Evolutionary conservation across 2,329 filamentous ascomycete species (phyloP).

Genomic region (Aureobasidium vineae): DNA sequence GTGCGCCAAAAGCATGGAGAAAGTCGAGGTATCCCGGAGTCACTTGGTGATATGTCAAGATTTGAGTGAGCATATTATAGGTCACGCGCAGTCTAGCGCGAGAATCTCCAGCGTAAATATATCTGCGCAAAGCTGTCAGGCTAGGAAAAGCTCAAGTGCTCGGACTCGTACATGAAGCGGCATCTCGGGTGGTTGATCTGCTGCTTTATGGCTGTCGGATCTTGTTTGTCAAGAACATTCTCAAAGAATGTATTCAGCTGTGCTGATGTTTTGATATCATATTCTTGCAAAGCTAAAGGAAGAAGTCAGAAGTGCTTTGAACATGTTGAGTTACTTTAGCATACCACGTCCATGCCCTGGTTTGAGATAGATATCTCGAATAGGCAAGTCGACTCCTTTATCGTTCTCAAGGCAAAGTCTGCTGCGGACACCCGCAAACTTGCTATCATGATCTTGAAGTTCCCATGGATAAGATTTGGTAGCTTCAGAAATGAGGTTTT

Average conservation of each 20-base stretch:
- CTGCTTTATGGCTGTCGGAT: not conserved
- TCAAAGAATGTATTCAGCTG: not conserved
- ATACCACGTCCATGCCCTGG: not conserved
- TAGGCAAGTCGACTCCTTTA: not conserved
- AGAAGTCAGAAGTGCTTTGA: too few species aligned
- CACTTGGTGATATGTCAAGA: constrained; percentile 41
- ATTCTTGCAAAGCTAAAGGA: not conserved
- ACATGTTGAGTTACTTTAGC: too few species aligned
- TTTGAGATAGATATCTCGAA: not conserved
- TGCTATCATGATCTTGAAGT: not conserved
- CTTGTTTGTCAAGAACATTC: not conserved
- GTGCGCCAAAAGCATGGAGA: constrained; percentile 41
- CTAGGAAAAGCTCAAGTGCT: not conserved
- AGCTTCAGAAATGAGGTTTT: not conserved
- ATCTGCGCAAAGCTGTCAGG: not conserved
- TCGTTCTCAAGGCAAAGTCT: not conserved
- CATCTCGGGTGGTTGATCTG: not conserved
- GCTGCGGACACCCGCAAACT: not conserved
- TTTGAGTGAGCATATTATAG: constrained; percentile 28
- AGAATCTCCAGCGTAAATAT: not conserved
- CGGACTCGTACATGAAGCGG: not conserved
- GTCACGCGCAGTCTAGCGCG: constrained; percentile 26
- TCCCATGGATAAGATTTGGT: not conserved
- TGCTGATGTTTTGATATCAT: not conserved
- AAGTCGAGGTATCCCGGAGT: constrained; percentile 46